Conservation (phyloP, 1,284 basidiomycete species). For the Austroboletus novae-zelandiae region DNA sequence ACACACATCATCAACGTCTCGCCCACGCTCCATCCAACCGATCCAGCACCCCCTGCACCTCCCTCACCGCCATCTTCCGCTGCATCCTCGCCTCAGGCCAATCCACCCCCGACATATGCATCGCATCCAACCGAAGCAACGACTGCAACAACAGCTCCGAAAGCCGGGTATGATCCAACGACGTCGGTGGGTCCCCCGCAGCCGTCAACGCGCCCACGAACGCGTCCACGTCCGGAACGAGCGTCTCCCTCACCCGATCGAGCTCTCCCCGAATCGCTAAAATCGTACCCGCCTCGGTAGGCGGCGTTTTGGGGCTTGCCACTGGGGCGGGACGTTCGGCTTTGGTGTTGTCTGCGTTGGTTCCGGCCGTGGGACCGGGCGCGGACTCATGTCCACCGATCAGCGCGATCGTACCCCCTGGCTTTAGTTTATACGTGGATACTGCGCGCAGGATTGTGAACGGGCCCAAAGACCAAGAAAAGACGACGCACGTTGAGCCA, state of each 20-base stretch:
- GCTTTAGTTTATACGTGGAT: conserved; percentile 59
- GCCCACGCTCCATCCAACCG: conserved; percentile 53
- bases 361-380: conserved; percentile 1
- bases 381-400: conserved; percentile 43
- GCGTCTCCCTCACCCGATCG: conserved; percentile 47
- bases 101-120: conserved; percentile 55
- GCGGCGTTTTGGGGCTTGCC: conserved; percentile 14
- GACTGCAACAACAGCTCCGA: conserved; percentile 75
- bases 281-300: conserved; percentile 54
- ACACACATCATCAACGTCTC: conserved; percentile 3
- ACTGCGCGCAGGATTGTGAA: conserved; percentile 37
- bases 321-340: no score
- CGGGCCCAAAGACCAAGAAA: not conserved
- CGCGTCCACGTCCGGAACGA: conserved; percentile 52
- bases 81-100: conserved; percentile 71
- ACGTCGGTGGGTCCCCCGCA: conserved; percentile 4
- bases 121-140: conserved; percentile 72
- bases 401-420: conserved; percentile 61
- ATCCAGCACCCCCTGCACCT: conserved; percentile 59
- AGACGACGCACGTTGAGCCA: conserved; percentile 53
- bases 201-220: conserved; percentile 42
- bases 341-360: no score
- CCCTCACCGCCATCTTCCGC: conserved; percentile 72
- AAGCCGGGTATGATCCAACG: conserved; percentile 55
- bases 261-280: conserved; percentile 60